Evolutionary conservation across 306 rosid species (phyloP), one percentile per base, ranked within the genome.

Genomic region (Amphicarpaea edgeworthii): DNA sequence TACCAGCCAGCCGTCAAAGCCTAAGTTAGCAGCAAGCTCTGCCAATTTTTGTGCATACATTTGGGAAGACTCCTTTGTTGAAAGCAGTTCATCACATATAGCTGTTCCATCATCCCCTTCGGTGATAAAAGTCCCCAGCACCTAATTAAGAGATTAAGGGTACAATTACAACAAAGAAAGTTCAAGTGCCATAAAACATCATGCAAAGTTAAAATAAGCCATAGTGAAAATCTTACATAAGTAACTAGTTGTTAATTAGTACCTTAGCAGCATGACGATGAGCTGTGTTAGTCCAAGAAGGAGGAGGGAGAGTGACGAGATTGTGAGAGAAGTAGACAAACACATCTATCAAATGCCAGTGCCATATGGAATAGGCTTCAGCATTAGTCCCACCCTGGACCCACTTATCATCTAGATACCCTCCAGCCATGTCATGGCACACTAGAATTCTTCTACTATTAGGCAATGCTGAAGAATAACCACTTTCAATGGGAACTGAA

Each of bases 1-100:
- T 59, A 59, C 66, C 66, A 59, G 66, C 66, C 66, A 59, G 7
- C 66, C 66, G 10, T 59, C 66, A 59, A 59, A 59, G 66, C 66
- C 66, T 59, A 59, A 28, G n/a, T 14, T 59, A 59, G 1, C 41
- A 30, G 66, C 42, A 32, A 59, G 66, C 66, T 59, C 66, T 59
- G 66, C 66, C 21, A 59, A 30, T 8, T 8, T 12, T 30, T 59
- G 8, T 59, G 68, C 68, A 61, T 61, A 34, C 15, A 61, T 32
- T n/a, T n/a, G 46, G 0, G 68, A 23, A 32, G 68, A 61, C 7
- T 61, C 68, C 68, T 61, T 61, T 34, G 68, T 32, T 61, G 68
- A n/a, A 61, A 61, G 24, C 16, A 61, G 68, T 16, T 61, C 0
- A n/a, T 61, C 45, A 61, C 68, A 61, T 8, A 16, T 0, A 61